A percentile compares a stretch with the other conserved stretches of the same genome.
Conservation (phyloP, 2,329 filamentous ascomycete genomes). For the Penicillium sp. region DNA sequence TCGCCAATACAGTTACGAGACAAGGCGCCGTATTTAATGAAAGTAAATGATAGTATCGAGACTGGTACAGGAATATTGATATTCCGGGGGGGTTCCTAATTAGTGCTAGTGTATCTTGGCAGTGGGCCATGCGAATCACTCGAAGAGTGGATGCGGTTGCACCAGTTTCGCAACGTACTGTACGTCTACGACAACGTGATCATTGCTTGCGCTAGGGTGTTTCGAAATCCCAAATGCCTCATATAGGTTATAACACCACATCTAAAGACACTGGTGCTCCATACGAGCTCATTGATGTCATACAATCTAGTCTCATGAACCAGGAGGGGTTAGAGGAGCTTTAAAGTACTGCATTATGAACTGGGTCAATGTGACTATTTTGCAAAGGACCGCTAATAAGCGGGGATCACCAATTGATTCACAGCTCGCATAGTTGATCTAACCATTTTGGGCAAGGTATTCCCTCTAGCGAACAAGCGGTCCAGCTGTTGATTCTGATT, state of each 20-base stretch:
- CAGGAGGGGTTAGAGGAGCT: not conserved
- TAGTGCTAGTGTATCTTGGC: too few species aligned
- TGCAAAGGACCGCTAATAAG: not conserved
- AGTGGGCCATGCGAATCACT: too few species aligned
- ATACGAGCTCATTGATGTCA: not conserved
- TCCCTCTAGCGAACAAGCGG: not conserved
- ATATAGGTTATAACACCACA: not conserved
- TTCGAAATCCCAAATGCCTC: not conserved
- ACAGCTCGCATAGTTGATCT: not conserved
- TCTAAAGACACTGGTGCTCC: not conserved
- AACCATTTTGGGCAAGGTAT: not conserved
- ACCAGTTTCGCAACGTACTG: too few species aligned
- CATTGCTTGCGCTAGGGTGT: not conserved
- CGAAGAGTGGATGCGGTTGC: too few species aligned
- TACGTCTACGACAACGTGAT: too few species aligned
- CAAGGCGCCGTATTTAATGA: not conserved
- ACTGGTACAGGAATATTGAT: not conserved
- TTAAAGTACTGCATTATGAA: not conserved
- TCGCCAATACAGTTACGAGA: not conserved
- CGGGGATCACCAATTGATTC: not conserved
- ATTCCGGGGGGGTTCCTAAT: too few species aligned
- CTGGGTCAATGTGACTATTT: not conserved
- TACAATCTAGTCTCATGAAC: not conserved
- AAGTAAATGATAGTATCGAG: not conserved
- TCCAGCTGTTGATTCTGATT: not conserved